These are phyloP conservation scores for Cucumis hystrix DNA, from an alignment of 306 rosid genomes.

Conservation along the genomic window DNA sequence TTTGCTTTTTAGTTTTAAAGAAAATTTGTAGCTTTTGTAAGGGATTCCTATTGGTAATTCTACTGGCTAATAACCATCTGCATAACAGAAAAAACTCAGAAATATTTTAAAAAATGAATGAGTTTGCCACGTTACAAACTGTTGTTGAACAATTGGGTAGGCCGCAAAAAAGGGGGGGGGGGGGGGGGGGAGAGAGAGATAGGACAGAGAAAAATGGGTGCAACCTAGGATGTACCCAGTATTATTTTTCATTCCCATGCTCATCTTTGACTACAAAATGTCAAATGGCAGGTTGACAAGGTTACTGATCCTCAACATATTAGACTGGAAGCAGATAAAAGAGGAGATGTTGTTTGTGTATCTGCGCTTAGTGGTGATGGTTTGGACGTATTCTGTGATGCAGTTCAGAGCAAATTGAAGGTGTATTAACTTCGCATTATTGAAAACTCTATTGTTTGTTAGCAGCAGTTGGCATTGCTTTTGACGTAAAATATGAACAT, in stretches of 20 bases:
- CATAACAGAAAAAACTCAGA: no score
- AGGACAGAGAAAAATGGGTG: no score
- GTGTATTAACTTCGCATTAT: constrained; percentile 15
- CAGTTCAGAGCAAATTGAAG: constrained; percentile 77
- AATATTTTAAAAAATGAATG: no score
- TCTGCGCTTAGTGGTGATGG: constrained; percentile 78
- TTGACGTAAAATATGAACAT: neutral
- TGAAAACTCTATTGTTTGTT: neutral
- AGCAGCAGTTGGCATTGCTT: neutral
- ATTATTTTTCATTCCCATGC: neutral
- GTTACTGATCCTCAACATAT: constrained; percentile 47
- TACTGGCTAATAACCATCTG: neutral
- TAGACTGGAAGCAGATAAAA: constrained; percentile 55
- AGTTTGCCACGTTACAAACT: no score
- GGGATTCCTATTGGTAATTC: neutral
- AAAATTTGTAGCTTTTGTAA: neutral
- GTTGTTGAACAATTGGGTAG: no score
- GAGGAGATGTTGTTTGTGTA: constrained; percentile 70
- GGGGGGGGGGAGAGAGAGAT: no score
- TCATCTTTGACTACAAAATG: neutral
- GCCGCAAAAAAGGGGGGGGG: no score
- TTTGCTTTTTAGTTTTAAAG: neutral
- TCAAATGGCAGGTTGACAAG: constrained; percentile 55
- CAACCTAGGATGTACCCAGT: no score
- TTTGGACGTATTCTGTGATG: constrained; percentile 54